phyloP scores from a whole-genome alignment of 1,139 yeast genomes.

The Zygosaccharomyces pseudobailii region DNA sequence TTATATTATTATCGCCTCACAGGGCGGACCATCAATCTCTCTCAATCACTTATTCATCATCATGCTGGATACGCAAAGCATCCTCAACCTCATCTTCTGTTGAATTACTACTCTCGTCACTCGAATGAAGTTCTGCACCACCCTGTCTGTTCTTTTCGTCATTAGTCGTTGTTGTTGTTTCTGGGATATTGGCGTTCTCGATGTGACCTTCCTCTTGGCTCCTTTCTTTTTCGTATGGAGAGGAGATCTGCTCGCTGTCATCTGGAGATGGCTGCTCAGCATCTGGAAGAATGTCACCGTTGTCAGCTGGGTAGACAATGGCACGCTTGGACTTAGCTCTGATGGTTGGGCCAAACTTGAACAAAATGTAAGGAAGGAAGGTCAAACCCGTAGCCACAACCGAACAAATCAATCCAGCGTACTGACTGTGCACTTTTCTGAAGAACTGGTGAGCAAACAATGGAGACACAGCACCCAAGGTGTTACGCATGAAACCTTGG shows the following conservation, averaged over 20 bases:
- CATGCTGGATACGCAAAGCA: background rate
- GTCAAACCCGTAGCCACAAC: slow-evolving; percentile 5
- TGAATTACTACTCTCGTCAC: background rate
- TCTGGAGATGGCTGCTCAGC: background rate
- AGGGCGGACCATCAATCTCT: background rate
- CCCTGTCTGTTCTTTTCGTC: background rate
- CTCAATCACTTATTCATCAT: background rate
- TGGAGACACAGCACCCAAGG: slow-evolving; percentile 7
- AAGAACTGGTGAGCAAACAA: slow-evolving; percentile 5
- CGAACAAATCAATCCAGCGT: slow-evolving; percentile 3
- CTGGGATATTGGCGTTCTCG: background rate
- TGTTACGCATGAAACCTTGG: slow-evolving; percentile 9
- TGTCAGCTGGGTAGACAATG: slow-evolving; percentile 1
- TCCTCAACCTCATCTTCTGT: background rate
- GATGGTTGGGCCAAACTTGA: slow-evolving; percentile 4
- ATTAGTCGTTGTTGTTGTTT: background rate
- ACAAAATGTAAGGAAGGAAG: slow-evolving; percentile 3
- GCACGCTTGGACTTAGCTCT: slow-evolving; percentile 7
- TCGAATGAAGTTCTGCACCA: background rate
- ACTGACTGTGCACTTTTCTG: slow-evolving; percentile 5
- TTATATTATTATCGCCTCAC: background rate
- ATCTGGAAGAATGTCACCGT: background rate
- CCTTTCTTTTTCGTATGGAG: background rate
- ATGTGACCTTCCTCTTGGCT: slow-evolving; percentile 1
- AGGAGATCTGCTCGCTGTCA: background rate